Conservation (phyloP, 441 rosid genomes). For the Dalechampia spathulata region DNA sequence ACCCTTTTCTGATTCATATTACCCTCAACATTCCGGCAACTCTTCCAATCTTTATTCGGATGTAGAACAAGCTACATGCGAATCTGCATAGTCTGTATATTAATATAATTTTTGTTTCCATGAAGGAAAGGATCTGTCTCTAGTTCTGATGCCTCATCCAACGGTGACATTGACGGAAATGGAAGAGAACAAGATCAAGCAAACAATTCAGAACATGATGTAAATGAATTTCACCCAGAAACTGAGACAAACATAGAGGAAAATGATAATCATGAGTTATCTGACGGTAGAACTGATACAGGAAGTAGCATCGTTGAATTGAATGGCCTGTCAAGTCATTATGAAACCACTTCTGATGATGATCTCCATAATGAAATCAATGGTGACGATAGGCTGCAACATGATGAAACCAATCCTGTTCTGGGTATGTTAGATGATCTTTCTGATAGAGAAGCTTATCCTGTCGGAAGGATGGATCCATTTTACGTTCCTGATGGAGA, state of each 20-base stretch:
- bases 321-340: conserved; percentile 28
- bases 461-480: conserved; percentile 38
- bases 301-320: conserved; percentile 22
- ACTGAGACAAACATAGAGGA: conserved; percentile 27
- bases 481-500: conserved; percentile 56
- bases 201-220: conserved; percentile 23
- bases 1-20: neutral
- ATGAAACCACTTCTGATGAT: conserved; percentile 29
- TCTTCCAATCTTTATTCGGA: too few relatives aligned
- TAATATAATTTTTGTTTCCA: conserved; percentile 12
- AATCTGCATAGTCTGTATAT: neutral
- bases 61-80: too few relatives aligned
- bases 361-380: conserved; percentile 29
- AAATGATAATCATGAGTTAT: conserved; percentile 22
- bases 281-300: conserved; percentile 31
- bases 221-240: conserved; percentile 28
- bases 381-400: conserved; percentile 31
- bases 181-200: conserved; percentile 35
- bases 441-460: conserved; percentile 38
- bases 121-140: conserved; percentile 82
- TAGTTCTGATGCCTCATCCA: conserved; percentile 58
- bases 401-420: conserved; percentile 39
- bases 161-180: conserved; percentile 32
- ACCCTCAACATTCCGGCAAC: too few relatives aligned
- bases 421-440: conserved; percentile 51